Percentiles rank a stretch among this genome's conserved stretches.
Evolutionary conservation across 169 alveolate species (phyloP).

Genomic region (Plasmodium knowlesi): DNA sequence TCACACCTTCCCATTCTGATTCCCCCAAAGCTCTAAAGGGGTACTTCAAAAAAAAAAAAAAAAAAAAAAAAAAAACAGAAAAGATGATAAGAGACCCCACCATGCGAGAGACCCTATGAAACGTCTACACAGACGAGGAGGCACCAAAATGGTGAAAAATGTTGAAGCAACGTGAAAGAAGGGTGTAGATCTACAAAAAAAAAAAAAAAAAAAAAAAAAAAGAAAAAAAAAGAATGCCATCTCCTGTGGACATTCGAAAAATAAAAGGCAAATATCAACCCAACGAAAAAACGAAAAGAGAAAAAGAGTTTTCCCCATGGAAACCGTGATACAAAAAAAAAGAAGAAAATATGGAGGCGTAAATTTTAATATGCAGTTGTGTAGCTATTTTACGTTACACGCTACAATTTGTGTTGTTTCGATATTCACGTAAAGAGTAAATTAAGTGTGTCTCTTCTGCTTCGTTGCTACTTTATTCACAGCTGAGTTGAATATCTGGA

Average conservation of each 20-base stretch:
- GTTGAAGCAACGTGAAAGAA: not conserved
- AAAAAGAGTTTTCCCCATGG: not conserved
- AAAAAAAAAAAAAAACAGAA: not conserved
- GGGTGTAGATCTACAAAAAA: not conserved
- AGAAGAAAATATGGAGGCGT: not conserved
- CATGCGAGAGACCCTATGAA: not conserved
- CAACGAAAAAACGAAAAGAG: not conserved
- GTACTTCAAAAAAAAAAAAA: not conserved
- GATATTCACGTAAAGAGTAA: not conserved
- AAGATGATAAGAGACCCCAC: not conserved
- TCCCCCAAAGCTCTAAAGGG: too few species aligned
- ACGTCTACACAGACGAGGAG: not conserved
- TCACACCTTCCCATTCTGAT: too few species aligned
- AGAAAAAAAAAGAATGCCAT: not conserved
- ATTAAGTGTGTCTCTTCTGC: not conserved
- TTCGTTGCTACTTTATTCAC: not conserved
- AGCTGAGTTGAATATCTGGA: not conserved
- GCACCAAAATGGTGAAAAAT: not conserved
- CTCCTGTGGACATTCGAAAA: not conserved
- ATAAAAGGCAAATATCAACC: not conserved
- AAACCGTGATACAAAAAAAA: not conserved
- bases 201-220: not conserved
- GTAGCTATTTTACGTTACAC: not conserved
- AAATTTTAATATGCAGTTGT: not conserved
- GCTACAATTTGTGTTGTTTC: not conserved